Evolutionary conservation across 176 grass and related monocot species (phyloP).

Genomic region (Lolium rigidum): DNA sequence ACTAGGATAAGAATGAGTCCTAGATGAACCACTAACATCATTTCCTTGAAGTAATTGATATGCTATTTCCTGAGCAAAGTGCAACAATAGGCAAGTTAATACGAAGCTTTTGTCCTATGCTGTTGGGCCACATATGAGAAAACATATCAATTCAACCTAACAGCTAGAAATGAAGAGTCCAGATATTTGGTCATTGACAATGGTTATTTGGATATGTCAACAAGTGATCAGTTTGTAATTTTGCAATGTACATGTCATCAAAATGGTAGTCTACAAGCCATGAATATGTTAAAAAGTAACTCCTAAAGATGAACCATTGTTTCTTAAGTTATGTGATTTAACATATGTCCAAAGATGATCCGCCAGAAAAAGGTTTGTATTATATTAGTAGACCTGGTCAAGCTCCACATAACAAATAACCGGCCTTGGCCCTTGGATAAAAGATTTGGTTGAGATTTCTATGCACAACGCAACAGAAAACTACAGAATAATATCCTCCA

Average conservation of each 20-base stretch:
- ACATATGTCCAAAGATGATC: not conserved
- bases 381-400: constrained; percentile 6
- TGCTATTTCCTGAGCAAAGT: constrained; percentile 66
- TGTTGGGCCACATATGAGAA: constrained; percentile 2
- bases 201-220: not conserved
- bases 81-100: constrained; percentile 25
- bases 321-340: not conserved
- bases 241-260: not conserved
- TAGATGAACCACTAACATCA: constrained; percentile 32
- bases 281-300: not conserved
- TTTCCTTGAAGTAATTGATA: constrained; percentile 75
- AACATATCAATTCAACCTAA: not conserved
- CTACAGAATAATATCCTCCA: not conserved
- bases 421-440: not conserved
- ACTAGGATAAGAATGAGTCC: constrained; percentile 48
- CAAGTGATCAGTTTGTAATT: not conserved
- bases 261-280: not conserved
- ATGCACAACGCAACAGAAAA: constrained; percentile 9
- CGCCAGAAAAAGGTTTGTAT: not conserved
- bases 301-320: not conserved
- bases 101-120: not conserved
- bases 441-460: constrained; percentile 2
- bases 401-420: not conserved
- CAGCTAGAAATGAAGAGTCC: not conserved
- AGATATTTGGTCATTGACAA: not conserved